Conservation (phyloP, 2,329 filamentous ascomycete species). For the Alternaria sp. region DNA sequence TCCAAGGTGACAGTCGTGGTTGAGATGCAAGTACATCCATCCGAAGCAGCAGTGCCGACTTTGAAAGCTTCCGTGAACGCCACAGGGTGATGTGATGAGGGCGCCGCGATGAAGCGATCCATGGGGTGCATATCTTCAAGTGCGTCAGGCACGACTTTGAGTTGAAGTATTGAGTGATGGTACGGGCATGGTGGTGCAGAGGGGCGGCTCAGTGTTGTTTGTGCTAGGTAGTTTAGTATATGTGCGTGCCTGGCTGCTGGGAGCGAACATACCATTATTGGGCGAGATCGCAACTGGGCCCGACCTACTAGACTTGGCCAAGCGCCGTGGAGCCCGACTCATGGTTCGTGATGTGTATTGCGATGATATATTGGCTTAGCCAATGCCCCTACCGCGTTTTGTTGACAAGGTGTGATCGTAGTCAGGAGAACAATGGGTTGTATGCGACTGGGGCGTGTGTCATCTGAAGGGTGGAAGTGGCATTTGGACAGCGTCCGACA, state of each 20-base stretch:
- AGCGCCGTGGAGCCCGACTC: neutral
- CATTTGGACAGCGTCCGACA: neutral
- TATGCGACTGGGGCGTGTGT: neutral
- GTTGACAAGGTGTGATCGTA: neutral
- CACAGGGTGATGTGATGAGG: slow-evolving; percentile 3
- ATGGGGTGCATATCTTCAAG: slow-evolving; percentile 4
- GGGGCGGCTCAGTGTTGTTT: neutral
- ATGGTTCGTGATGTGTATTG: neutral
- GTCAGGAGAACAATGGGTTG: neutral
- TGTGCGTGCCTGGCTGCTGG: neutral
- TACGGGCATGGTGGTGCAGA: neutral
- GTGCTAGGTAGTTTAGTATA: neutral
- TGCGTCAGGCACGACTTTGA: neutral
- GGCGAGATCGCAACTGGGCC: neutral
- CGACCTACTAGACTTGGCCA: neutral
- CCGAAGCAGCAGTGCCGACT: slow-evolving; percentile 7
- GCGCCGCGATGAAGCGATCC: slow-evolving; percentile 2
- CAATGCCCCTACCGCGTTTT: neutral
- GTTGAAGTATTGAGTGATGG: neutral
- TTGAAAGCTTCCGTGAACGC: neutral
- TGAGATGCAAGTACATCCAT: slow-evolving; percentile 6
- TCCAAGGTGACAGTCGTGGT: neutral
- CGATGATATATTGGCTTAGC: neutral
- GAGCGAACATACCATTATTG: neutral
- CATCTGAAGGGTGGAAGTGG: neutral